Conservation (phyloP, 2,329 filamentous ascomycete genomes). For the Penicillium sp. region DNA sequence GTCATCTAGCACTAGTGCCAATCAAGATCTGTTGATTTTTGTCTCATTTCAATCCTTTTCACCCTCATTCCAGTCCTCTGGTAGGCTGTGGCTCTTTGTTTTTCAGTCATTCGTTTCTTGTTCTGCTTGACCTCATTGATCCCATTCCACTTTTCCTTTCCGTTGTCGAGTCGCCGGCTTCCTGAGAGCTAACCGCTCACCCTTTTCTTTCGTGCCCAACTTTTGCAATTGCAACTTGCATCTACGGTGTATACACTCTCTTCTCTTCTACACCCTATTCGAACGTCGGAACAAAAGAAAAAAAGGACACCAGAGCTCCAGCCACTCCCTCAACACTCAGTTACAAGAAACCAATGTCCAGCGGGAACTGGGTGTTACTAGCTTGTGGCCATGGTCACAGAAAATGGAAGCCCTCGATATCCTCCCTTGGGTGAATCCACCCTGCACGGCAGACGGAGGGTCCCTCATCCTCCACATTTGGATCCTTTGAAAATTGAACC, state of each 20-base stretch:
- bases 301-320: neutral
- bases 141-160: conserved; percentile 19
- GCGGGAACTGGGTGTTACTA: conserved; percentile 32
- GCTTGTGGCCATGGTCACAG: conserved; percentile 44
- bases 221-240: neutral
- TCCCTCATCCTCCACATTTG: conserved; percentile 27
- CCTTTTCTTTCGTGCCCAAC: conserved; percentile 3
- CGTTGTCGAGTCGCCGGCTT: conserved; percentile 1
- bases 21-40: conserved; percentile 16
- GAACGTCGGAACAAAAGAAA: neutral
- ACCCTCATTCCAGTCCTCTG: conserved; percentile 14
- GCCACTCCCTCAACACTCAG: conserved; percentile 7
- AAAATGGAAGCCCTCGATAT: conserved; percentile 36
- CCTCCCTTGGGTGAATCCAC: conserved; percentile 30
- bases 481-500: conserved; percentile 30
- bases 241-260: conserved; percentile 1
- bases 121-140: conserved; percentile 1
- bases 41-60: conserved; percentile 8
- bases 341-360: conserved; percentile 39
- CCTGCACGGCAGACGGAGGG: conserved; percentile 28
- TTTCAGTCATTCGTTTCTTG: conserved; percentile 1
- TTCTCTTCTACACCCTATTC: neutral
- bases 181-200: conserved; percentile 7
- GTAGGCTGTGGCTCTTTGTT: conserved; percentile 10
- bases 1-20: conserved; percentile 17